These are phyloP conservation scores for Fusarium ambrosium DNA, from an alignment of 2,329 filamentous ascomycete species.

Conservation along the genomic window DNA sequence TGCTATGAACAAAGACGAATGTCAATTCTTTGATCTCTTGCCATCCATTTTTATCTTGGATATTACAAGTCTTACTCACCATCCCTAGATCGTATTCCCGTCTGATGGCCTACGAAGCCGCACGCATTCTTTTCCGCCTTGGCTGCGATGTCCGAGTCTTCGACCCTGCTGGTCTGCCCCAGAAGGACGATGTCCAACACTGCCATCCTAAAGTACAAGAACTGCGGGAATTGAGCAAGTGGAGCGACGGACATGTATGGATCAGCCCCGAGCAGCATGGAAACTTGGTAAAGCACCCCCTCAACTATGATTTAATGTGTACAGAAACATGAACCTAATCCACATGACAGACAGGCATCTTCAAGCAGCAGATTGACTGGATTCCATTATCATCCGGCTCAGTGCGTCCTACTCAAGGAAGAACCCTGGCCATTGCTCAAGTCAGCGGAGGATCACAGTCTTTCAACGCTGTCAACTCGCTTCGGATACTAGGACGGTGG, in stretches of 20 bases:
- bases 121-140: constrained; percentile 71
- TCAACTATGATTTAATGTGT: not conserved
- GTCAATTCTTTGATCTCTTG: not conserved
- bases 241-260: constrained; percentile 78
- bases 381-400: constrained; percentile 73
- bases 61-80: constrained; percentile 1
- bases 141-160: constrained; percentile 76
- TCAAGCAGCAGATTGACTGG: constrained; percentile 81
- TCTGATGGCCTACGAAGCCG: constrained; percentile 71
- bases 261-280: constrained; percentile 76
- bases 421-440: constrained; percentile 72
- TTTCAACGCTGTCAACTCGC: constrained; percentile 76
- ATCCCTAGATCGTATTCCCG: constrained; percentile 67
- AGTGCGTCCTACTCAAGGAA: constrained; percentile 75
- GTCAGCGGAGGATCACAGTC: constrained; percentile 75
- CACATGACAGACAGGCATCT: constrained; percentile 66
- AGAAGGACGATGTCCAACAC: constrained; percentile 74
- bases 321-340: not conserved
- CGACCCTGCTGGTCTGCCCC: constrained; percentile 68
- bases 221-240: constrained; percentile 69
- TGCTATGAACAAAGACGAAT: not conserved
- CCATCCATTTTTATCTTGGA: not conserved
- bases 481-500: constrained; percentile 76
- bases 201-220: constrained; percentile 73
- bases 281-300: constrained; percentile 60